A percentile compares a stretch with the other conserved stretches of the same genome.
Evolutionary conservation across 192 early-diverging fungal genomes (phyloP).

Genomic region (Endogone sp.): DNA sequence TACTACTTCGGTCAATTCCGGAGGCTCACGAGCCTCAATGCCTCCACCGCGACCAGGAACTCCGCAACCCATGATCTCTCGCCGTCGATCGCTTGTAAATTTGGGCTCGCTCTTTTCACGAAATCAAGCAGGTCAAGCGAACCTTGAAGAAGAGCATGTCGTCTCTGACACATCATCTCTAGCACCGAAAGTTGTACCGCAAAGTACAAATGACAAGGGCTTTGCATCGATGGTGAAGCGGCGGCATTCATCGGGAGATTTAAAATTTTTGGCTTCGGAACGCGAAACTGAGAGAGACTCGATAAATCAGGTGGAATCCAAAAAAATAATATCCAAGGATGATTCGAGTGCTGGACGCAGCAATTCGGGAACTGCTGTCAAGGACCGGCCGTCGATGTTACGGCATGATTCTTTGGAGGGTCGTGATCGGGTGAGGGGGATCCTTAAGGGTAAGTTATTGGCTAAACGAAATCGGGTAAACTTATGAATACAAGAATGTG

Average conservation of each 20-base stretch:
- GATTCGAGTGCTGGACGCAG: neutral
- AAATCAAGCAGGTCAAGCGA: conserved; percentile 8
- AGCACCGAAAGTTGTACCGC: neutral
- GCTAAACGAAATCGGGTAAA: neutral
- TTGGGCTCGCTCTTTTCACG: conserved; percentile 8
- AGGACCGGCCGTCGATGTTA: neutral
- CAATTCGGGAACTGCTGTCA: neutral
- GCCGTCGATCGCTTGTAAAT: conserved; percentile 14
- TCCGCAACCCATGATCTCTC: neutral
- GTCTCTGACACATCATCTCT: conserved; percentile 1
- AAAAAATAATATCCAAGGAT: neutral
- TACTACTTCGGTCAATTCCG: neutral
- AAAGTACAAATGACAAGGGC: neutral
- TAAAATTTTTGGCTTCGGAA: neutral
- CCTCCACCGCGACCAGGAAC: neutral
- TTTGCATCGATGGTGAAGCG: neutral
- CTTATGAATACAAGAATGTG: neutral
- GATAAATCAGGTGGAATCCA: neutral
- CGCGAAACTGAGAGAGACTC: neutral
- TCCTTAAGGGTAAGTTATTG: neutral
- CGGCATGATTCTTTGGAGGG: neutral
- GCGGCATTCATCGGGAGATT: conserved; percentile 24
- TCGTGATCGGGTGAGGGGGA: neutral
- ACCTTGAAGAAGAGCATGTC: neutral
- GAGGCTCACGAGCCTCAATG: neutral